These are phyloP conservation scores for Pyricularia sp. DNA, from an alignment of 2,329 filamentous ascomycete species.

Conservation along the genomic window DNA sequence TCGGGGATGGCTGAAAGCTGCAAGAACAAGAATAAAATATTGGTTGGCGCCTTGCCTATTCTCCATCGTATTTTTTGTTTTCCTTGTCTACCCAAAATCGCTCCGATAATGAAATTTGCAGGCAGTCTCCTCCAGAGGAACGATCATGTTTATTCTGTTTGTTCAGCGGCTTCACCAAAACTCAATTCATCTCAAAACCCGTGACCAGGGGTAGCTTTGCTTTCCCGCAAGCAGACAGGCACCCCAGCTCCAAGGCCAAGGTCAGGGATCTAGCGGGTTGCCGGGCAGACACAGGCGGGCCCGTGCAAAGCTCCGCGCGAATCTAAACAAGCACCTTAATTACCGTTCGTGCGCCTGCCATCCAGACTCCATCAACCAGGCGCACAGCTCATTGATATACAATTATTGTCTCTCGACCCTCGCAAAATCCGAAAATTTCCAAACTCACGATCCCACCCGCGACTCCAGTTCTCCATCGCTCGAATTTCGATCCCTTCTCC, in stretches of 20 bases:
- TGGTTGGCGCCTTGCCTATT: not conserved
- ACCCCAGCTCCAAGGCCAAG: not conserved
- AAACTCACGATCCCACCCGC: not conserved
- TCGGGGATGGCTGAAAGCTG: not conserved
- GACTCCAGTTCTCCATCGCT: not conserved
- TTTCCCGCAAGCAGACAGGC: not conserved
- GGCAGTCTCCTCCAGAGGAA: not conserved
- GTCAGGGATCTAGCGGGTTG: not conserved
- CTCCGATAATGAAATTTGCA: not conserved
- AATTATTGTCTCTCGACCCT: not conserved
- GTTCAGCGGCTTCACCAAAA: not conserved
- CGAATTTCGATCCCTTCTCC: not conserved
- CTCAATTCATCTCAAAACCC: not conserved
- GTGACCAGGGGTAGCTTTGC: not conserved
- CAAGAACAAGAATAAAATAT: not conserved
- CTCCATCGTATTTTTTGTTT: not conserved
- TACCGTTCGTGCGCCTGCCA: slow-evolving; percentile 1
- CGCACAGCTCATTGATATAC: not conserved
- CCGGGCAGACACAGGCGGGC: not conserved
- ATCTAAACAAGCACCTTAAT: slow-evolving; percentile 1
- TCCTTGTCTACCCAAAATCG: not conserved
- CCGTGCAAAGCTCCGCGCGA: slow-evolving; percentile 1
- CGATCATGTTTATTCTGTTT: not conserved
- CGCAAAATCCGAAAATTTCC: not conserved
- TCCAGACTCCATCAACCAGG: not conserved